Conservation (phyloP, 768 basidiomycete species). For the Rhodotorula taiwanensis region DNA sequence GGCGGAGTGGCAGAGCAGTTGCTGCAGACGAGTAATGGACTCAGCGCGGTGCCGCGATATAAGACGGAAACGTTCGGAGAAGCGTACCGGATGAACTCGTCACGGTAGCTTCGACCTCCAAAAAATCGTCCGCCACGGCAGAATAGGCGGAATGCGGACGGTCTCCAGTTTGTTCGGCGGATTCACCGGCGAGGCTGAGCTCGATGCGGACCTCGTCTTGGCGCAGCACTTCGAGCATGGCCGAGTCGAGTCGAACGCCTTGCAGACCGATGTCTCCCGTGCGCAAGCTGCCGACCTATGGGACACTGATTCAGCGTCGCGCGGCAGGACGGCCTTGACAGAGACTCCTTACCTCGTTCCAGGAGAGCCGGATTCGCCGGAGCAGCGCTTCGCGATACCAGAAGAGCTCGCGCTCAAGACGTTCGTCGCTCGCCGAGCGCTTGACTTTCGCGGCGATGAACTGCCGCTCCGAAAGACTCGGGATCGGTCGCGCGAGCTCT, state of each 20-base stretch:
- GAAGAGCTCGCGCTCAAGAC: conserved; percentile 69
- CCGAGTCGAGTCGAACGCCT: conserved; percentile 64
- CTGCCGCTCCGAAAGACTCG: conserved; percentile 77
- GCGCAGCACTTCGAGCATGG: conserved; percentile 71
- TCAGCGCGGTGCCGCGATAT: neutral
- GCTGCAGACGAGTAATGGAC: neutral
- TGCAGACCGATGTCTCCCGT: conserved; percentile 70
- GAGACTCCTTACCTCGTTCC: conserved; percentile 74
- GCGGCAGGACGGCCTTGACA: neutral
- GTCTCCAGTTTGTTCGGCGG: conserved; percentile 37
- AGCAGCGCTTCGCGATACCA: conserved; percentile 93
- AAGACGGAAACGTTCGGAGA: neutral
- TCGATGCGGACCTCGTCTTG: conserved; percentile 60
- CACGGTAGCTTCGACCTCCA: conserved; percentile 56
- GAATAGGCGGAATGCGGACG: conserved; percentile 48
- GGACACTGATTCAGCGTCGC: too few species aligned
- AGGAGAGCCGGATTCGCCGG: conserved; percentile 59
- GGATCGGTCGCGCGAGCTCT: conserved; percentile 62
- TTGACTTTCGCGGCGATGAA: conserved; percentile 76
- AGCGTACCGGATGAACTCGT: conserved; percentile 64
- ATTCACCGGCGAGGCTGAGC: conserved; percentile 51
- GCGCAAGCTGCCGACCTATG: conserved; percentile 69
- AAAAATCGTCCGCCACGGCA: conserved; percentile 57
- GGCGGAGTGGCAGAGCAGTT: conserved; percentile 2
- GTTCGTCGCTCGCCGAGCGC: conserved; percentile 53